These are phyloP conservation scores for Cymbidium sinense DNA, from an alignment of 106 monocot genomes.

Conservation along the genomic window DNA sequence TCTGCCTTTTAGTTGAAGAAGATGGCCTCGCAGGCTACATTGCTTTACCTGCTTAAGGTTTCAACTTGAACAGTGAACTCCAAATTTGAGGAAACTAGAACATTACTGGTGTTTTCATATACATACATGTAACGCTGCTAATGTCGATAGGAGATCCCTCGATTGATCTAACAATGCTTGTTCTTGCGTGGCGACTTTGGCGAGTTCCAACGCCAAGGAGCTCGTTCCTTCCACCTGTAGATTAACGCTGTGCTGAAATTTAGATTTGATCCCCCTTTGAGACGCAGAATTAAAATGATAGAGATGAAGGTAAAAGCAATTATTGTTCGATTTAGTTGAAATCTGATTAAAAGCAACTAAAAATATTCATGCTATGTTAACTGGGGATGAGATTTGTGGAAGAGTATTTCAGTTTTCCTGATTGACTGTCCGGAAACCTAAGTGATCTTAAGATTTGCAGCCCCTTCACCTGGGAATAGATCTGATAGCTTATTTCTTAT, in stretches of 20 bases:
- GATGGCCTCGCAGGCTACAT: constrained; percentile 17
- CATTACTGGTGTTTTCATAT: not conserved
- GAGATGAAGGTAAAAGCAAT: not conserved
- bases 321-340: not conserved
- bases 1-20: constrained; percentile 22
- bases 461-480: no score
- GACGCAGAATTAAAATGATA: not conserved
- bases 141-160: constrained; percentile 62
- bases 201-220: constrained; percentile 56
- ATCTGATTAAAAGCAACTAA: not conserved
- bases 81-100: not conserved
- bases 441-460: not conserved
- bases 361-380: not conserved
- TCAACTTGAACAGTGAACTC: not conserved
- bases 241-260: not conserved
- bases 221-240: constrained; percentile 60
- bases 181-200: constrained; percentile 52
- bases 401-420: not conserved
- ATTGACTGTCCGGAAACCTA: not conserved
- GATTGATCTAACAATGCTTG: constrained; percentile 55
- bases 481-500: no score
- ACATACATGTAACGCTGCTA: constrained; percentile 79
- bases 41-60: constrained; percentile 22
- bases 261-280: not conserved
- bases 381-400: not conserved